Evolutionary conservation across 257 asterid species (phyloP).

Genomic region (Solanum clarkiae): DNA sequence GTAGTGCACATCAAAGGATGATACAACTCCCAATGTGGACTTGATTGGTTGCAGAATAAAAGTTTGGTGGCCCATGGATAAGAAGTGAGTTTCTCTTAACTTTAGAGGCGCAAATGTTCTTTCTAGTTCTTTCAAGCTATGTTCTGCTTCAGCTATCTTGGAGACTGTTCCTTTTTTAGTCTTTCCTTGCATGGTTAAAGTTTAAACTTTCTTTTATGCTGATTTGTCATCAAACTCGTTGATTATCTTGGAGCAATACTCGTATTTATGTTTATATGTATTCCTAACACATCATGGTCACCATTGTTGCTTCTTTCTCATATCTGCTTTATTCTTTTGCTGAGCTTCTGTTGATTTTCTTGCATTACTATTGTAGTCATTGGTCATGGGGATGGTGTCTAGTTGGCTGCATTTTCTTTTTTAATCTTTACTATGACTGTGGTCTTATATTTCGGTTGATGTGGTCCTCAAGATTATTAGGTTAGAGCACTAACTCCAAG

Average conservation of each 20-base stretch:
- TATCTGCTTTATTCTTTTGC: not conserved
- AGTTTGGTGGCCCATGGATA: conserved; percentile 99
- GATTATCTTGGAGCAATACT: not conserved
- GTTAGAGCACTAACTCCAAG: not conserved
- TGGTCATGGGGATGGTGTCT: not conserved
- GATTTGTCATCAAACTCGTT: not conserved
- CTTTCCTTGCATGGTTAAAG: not conserved
- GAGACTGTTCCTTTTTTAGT: not conserved
- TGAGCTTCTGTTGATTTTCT: not conserved
- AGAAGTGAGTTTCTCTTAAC: conserved; percentile 45
- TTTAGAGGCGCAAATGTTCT: not conserved
- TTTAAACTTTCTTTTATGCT: not conserved
- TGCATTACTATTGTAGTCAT: not conserved
- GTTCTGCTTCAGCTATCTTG: not conserved
- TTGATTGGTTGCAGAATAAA: conserved; percentile 76
- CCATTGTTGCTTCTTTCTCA: not conserved
- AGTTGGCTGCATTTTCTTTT: not conserved
- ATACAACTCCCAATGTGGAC: conserved; percentile 34
- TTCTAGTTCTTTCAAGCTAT: not conserved
- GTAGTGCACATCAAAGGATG: conserved; percentile 63
- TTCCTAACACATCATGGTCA: not conserved
- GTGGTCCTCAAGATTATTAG: not conserved
- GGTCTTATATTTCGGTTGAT: not conserved
- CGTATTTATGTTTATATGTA: not conserved
- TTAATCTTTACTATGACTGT: not conserved